Conservation (phyloP, 495 filamentous ascomycete species). For the Lentithecium fluviatile region DNA sequence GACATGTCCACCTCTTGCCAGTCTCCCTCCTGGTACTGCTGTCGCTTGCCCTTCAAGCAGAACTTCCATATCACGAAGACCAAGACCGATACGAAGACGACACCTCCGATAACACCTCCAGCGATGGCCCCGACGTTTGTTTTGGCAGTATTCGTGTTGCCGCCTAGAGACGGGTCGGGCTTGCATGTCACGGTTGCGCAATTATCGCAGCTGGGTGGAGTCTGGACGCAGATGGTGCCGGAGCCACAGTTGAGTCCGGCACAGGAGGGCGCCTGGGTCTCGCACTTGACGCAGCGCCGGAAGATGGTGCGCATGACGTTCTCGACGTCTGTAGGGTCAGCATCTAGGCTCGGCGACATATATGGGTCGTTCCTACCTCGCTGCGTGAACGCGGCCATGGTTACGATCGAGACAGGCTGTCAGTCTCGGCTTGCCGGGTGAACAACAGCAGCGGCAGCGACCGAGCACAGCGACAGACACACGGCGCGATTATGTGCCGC, state of each 20-base stretch:
- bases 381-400: conserved; percentile 26
- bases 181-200: conserved; percentile 64
- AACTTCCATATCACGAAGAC: conserved; percentile 83
- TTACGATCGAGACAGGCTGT: conserved; percentile 8
- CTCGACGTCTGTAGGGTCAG: conserved; percentile 36
- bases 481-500: not conserved
- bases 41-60: conserved; percentile 76
- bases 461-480: conserved; percentile 2
- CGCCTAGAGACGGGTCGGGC: conserved; percentile 36
- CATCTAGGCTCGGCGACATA: not conserved
- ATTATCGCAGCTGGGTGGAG: conserved; percentile 52
- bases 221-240: conserved; percentile 56
- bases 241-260: conserved; percentile 26
- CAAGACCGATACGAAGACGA: conserved; percentile 64
- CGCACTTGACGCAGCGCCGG: conserved; percentile 44
- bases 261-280: conserved; percentile 34
- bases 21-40: conserved; percentile 57
- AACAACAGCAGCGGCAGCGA: not conserved
- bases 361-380: conserved; percentile 18
- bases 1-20: conserved; percentile 51
- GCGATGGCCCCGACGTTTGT: conserved; percentile 78
- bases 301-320: conserved; percentile 40
- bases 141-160: conserved; percentile 41
- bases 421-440: not conserved
- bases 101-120: conserved; percentile 77